phyloP scores from a whole-genome alignment of 2,329 filamentous ascomycete species.

The Lasiodiplodia gonubiensis region DNA sequence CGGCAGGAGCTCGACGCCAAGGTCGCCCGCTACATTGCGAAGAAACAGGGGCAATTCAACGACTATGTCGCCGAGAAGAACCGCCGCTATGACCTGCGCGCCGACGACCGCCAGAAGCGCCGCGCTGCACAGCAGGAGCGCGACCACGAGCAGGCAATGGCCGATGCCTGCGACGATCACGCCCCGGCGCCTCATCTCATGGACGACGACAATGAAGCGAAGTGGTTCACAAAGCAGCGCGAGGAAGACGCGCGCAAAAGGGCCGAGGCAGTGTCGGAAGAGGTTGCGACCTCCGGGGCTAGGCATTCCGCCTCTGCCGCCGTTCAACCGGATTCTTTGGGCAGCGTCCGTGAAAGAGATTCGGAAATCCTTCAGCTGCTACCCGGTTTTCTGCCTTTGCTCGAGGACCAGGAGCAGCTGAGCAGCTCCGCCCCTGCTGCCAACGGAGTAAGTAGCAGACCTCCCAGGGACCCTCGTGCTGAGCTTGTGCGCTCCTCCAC shows the following conservation, averaged over 20 bases:
- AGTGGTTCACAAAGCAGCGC: slow-evolving; percentile 26
- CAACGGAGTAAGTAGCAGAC: slow-evolving; percentile 8
- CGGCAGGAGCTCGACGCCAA: slow-evolving; percentile 29
- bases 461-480: slow-evolving; percentile 11
- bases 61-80: slow-evolving; percentile 28
- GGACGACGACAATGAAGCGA: slow-evolving; percentile 17
- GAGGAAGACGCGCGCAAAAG: slow-evolving; percentile 25
- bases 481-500: slow-evolving; percentile 25
- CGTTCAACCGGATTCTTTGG: not conserved
- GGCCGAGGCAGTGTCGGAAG: slow-evolving; percentile 23
- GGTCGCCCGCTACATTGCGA: slow-evolving; percentile 27
- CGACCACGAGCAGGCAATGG: slow-evolving; percentile 10
- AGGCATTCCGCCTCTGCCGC: not conserved
- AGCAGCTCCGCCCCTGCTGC: slow-evolving; percentile 27
- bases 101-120: slow-evolving; percentile 26
- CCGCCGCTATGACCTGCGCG: slow-evolving; percentile 24
- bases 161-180: not conserved
- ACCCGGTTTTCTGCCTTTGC: slow-evolving; percentile 28
- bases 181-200: not conserved
- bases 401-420: slow-evolving; percentile 23
- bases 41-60: slow-evolving; percentile 30
- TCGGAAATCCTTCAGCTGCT: slow-evolving; percentile 28
- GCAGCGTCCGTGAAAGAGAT: slow-evolving; percentile 24
- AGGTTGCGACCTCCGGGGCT: slow-evolving; percentile 17
- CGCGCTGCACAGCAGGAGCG: slow-evolving; percentile 20